A percentile compares a stretch with the other conserved stretches of the same genome.
Evolutionary conservation across 495 filamentous ascomycete genomes (phyloP).

Genomic region (Aspergillus steynii): DNA sequence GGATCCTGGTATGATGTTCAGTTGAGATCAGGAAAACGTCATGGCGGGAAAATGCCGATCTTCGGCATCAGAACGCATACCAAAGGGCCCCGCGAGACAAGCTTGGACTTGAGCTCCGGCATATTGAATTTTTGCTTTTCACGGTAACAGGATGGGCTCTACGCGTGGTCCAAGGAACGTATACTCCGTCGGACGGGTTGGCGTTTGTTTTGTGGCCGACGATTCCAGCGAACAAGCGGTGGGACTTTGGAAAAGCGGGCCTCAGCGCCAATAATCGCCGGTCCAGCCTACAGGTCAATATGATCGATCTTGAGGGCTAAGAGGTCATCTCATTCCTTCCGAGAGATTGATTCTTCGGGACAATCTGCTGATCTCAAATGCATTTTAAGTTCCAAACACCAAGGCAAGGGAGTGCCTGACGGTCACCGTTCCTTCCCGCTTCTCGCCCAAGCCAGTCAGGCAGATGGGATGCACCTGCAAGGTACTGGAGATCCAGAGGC

Average conservation of each 20-base stretch:
- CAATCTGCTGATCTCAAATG: too few species aligned
- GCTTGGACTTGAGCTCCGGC: constrained; percentile 15
- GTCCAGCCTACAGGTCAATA: not conserved
- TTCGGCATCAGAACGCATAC: constrained; percentile 7
- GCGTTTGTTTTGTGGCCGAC: too few species aligned
- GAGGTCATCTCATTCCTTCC: too few species aligned
- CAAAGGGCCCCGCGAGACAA: constrained; percentile 20
- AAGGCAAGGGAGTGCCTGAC: not conserved
- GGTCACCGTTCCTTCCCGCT: not conserved
- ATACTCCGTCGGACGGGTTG: too few species aligned
- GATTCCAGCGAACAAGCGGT: not conserved
- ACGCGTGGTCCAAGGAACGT: too few species aligned
- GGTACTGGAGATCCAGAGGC: not conserved
- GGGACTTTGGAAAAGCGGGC: not conserved
- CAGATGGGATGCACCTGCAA: not conserved
- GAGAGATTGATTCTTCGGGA: too few species aligned
- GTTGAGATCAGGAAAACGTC: not conserved
- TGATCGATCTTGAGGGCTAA: not conserved
- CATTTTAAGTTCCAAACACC: not conserved
- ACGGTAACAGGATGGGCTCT: too few species aligned
- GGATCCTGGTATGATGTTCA: constrained; percentile 31
- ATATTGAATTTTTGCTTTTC: not conserved
- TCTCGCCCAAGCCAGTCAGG: not conserved
- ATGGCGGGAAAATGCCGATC: not conserved
- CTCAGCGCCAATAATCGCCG: not conserved